Base-by-base conservation (phyloP, 2,329 filamentous ascomycete species). In the Cladosporium sp. region DNA sequence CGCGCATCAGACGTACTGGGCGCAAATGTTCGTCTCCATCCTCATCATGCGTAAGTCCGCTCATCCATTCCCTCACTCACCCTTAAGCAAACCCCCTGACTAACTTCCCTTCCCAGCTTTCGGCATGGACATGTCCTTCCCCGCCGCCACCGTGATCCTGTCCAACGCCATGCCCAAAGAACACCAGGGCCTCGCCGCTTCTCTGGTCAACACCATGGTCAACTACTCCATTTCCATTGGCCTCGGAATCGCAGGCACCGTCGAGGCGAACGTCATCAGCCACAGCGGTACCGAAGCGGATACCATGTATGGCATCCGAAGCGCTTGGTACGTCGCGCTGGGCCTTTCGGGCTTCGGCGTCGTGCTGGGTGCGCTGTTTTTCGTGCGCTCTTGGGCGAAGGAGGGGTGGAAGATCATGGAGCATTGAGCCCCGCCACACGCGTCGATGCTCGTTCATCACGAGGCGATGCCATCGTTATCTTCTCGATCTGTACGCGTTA, bases 181-280 rank as follows among this genome's bases (percentile, higher is more conserved):
- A 45, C 70, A 76, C 45, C 77, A 80, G 55, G 77, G 77, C 4
- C 69, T 79, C 13, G 75, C 75, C 2, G 76, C 75, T 0, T 80
- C 75, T 15, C 63, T 87, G 5, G 79, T 86, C 27, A 82, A 77
- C 51, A 86, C 83, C 0, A 72, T 84, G 9, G 79, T 87, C 54
- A 86, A 88, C 64, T 88, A 87, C 61, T 78, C 77, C 52, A 86
- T 88, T 29, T 81, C 80, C 1, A 65, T 87, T 2, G 82, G 80
- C 0, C 71, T 88, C 0, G 85, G 84, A 0, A 76, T 88, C 40
- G 83, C 83, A 0, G 83, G 82, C 0, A 86, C 82, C 0, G 76
- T 86, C 2, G 82, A 86, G 59, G 65, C 67, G 1, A 64, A 78
- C 40, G 68, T 77, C 22, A 50, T 55, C 41, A 70, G 70, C 29